Evolutionary conservation across 768 basidiomycete genomes (phyloP).

Genomic region (Paxillus involutus): DNA sequence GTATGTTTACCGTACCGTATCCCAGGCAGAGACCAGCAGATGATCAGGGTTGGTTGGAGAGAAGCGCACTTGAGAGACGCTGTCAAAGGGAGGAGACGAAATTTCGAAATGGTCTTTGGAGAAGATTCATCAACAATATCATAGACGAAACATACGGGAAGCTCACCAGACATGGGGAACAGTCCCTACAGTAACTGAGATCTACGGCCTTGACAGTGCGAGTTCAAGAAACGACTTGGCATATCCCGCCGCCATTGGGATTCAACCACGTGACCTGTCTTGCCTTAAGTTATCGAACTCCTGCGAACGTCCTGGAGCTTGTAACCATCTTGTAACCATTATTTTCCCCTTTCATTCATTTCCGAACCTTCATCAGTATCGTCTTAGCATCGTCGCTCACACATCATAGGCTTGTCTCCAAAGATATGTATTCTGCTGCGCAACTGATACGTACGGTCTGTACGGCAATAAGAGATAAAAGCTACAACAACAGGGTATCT

Average conservation of each 20-base stretch:
- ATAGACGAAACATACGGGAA: background rate
- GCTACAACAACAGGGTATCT: constrained; percentile 37
- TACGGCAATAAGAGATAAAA: constrained; percentile 26
- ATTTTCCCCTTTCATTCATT: no score
- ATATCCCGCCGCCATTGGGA: background rate
- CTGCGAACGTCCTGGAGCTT: no score
- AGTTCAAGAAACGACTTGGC: background rate
- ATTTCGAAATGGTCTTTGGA: constrained; percentile 41
- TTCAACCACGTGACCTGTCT: constrained; percentile 9
- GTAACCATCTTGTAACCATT: no score
- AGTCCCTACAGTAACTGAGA: background rate
- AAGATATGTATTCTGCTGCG: constrained; percentile 37
- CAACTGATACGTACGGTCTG: constrained; percentile 29
- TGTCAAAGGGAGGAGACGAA: constrained; percentile 79
- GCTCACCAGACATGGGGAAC: constrained; percentile 18
- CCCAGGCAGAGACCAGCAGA: constrained; percentile 88
- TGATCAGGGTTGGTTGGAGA: constrained; percentile 79
- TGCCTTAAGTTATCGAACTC: no score
- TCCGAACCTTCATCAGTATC: background rate
- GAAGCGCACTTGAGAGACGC: constrained; percentile 77
- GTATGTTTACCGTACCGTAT: constrained; percentile 49
- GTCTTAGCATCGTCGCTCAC: background rate
- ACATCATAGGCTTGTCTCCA: constrained; percentile 20
- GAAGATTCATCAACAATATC: background rate
- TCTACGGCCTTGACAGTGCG: background rate